Evolutionary conservation across 2,329 filamentous ascomycete species (phyloP).

Genomic region (Pseudocercospora cruenta): DNA sequence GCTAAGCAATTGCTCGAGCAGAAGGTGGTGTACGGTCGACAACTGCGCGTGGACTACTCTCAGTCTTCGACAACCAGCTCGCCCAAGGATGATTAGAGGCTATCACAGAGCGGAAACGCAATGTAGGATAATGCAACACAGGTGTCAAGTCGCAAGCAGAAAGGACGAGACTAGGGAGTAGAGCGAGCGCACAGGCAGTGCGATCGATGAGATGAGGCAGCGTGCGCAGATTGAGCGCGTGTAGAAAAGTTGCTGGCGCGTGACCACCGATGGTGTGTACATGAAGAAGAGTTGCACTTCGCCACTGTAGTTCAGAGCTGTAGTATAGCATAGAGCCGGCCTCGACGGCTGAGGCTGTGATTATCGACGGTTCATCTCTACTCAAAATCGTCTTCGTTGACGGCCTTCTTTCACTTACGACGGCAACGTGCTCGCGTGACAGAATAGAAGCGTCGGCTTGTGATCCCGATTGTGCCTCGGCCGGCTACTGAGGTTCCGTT

Average conservation of each 20-base stretch:
- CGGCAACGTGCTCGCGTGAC: not conserved
- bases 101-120: not conserved
- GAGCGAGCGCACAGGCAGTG: not conserved
- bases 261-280: not conserved
- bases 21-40: constrained; percentile 67
- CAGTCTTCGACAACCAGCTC: not conserved
- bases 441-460: not conserved
- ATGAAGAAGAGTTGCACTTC: not conserved
- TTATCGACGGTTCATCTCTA: not conserved
- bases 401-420: not conserved
- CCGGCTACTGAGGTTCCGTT: not conserved
- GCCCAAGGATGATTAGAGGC: not conserved
- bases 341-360: not conserved
- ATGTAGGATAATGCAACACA: constrained; percentile 1
- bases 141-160: not conserved
- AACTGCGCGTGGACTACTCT: constrained; percentile 66
- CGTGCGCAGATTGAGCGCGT: not conserved
- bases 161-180: not conserved
- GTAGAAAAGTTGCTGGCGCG: not conserved
- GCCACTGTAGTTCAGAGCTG: constrained; percentile 13
- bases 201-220: not conserved
- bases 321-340: constrained; percentile 14
- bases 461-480: not conserved
- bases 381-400: not conserved
- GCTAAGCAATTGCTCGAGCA: constrained; percentile 61